These are phyloP conservation scores for Gossypium herbaceum DNA, from an alignment of 345 rosid species.

Conservation along the genomic window DNA sequence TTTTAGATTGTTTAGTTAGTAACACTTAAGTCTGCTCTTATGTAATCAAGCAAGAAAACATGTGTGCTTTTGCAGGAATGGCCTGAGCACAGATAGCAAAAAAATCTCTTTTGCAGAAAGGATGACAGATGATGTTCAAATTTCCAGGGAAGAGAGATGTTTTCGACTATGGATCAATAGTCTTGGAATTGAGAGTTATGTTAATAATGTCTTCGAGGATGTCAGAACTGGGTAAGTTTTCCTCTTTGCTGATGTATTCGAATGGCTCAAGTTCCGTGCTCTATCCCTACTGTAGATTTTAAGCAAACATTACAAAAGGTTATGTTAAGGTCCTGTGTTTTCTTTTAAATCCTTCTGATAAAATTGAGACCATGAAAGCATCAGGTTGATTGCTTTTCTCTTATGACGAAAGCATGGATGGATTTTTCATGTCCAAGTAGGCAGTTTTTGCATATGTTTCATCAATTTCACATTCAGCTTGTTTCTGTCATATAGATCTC, in stretches of 20 bases:
- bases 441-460: not conserved
- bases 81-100: slow-evolving; percentile 63
- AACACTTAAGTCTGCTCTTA: not conserved
- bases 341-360: not conserved
- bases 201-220: slow-evolving; percentile 87
- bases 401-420: not conserved
- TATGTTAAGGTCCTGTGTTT: not conserved
- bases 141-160: slow-evolving; percentile 88
- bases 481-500: not conserved
- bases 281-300: not conserved
- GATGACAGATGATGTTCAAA: slow-evolving; percentile 81
- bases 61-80: slow-evolving; percentile 59
- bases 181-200: slow-evolving; percentile 68
- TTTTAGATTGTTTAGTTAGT: not conserved
- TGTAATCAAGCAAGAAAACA: slow-evolving; percentile 7
- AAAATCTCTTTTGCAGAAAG: slow-evolving; percentile 79
- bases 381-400: not conserved
- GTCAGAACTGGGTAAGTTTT: slow-evolving; percentile 73
- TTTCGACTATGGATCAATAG: slow-evolving; percentile 92
- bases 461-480: not conserved
- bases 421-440: not conserved
- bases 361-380: not conserved
- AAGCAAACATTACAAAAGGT: not conserved
- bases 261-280: slow-evolving; percentile 1
- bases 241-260: not conserved